Base-by-base conservation (phyloP, 805 yeast genomes). In the Candida verbasci region DNA sequence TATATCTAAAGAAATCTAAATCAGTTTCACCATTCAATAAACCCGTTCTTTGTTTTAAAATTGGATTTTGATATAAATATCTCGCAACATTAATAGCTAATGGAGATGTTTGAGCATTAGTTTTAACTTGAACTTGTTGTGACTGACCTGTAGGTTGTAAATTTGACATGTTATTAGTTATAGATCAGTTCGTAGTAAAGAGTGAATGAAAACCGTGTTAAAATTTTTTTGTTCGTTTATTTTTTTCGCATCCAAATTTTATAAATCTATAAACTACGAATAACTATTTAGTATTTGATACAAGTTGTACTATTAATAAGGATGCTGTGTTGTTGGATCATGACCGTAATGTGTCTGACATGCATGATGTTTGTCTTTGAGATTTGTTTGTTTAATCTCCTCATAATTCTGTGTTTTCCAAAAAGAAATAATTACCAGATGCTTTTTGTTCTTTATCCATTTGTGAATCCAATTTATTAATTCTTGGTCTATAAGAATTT, bases 371-470 rank as follows among this genome's bases (percentile, higher is more conserved):
- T n/a, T n/a, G n/a, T n/a, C n/a, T n/a, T n/a, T n/a, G n/a, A n/a
- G n/a, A n/a, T n/a, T n/a, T n/a, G n/a, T n/a, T n/a, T n/a, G n/a
- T n/a, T n/a, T n/a, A n/a, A n/a, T n/a, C n/a, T n/a, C 12, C 20
- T 40, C 55, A 66, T 52, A 67, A 64, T 47, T 56, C 70, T 32
- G 68, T 41, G 44, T 67, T 78, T 57, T 91, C 98, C 68, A 93
- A 76, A 79, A 93, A 93, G 81, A 93, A 93, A 72, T 84, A 93
- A 74, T 91, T 89, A 43, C 98, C 98, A 34, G 78, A 57, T 29
- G 77, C 58, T 70, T 93, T 93, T 68, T 93, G 99, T 70, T 93
- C 97, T 69, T 84, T 93, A 67, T 93, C 99, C 96, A 93, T 87
- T 74, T 93, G 99, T 37, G 97, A 89, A 57, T 86, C 97, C 58